Evolutionary conservation across 2,329 filamentous ascomycete genomes (phyloP).

Genomic region (Diplodia seriata): DNA sequence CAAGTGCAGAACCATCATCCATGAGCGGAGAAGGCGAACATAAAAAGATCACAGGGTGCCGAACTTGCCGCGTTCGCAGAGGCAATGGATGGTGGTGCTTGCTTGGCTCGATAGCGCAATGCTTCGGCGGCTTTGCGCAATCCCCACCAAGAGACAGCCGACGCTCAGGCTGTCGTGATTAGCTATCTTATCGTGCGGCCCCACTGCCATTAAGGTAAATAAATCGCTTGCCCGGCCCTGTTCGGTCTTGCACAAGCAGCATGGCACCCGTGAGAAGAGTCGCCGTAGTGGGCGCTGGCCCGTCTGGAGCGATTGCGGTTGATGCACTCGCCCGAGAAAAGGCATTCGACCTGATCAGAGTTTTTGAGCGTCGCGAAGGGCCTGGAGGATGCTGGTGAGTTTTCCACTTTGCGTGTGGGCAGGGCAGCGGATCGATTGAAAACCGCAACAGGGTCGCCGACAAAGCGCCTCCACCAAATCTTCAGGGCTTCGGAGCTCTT

Average conservation of each 20-base stretch:
- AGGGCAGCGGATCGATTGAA: background rate
- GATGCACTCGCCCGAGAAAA: conserved; percentile 67
- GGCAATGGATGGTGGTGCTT: conserved; percentile 18
- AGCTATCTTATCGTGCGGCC: conserved; percentile 2
- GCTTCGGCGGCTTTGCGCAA: conserved; percentile 6
- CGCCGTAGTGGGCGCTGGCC: conserved; percentile 68
- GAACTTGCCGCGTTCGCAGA: conserved; percentile 1
- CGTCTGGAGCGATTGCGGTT: conserved; percentile 65
- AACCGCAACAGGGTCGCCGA: conserved; percentile 36
- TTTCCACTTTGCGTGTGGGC: background rate
- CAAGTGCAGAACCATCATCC: background rate
- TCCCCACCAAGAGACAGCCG: conserved; percentile 1
- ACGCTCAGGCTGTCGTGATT: conserved; percentile 1
- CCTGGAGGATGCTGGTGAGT: conserved; percentile 68
- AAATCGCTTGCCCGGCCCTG: background rate
- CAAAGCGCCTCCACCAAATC: conserved; percentile 46
- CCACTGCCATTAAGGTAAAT: conserved; percentile 13
- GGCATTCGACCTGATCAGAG: conserved; percentile 64
- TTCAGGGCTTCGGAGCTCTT: conserved; percentile 55
- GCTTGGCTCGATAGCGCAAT: conserved; percentile 29
- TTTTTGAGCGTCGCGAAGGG: conserved; percentile 67
- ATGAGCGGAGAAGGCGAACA: background rate
- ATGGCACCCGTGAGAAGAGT: conserved; percentile 41
- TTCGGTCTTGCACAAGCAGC: background rate
- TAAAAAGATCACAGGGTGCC: background rate